Base-by-base conservation (phyloP, 2,329 filamentous ascomycete species). In the Neonectria magnoliae region DNA sequence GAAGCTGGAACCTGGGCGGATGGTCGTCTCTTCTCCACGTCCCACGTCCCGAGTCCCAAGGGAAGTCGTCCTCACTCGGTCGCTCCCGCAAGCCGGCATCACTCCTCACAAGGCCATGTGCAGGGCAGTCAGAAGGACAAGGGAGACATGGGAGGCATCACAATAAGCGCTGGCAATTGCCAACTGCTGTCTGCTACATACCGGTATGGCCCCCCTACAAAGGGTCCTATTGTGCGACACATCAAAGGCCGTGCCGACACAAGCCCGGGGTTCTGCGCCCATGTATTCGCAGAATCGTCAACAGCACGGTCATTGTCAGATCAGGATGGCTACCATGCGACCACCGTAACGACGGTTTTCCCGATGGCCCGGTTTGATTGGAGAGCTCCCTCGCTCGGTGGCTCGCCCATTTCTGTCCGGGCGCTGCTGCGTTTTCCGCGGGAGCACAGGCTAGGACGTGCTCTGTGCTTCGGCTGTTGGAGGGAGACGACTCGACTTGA, bases 281-380 rank as follows among this genome's bases (percentile, higher is more conserved):
- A 41, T 42, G 66, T 65, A 59, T 71, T 55, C 11, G 68, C 41
- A 68, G 52, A 64, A 57, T 62, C 63, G 69, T 72, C 59, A 56
- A 59, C 66, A 66, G 66, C 64, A 64, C 51, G 63, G 64, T 55
- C 65, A 64, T 67, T 54, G 68, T 73, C 71, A 73, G 71, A 66
- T 72, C 60, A 69, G 69, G 71, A 73, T 62, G 57, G 61, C 66
- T 68, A 73, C 63, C 57, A 73, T 74, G 69, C 64, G 67, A 65
- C 67, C 68, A 64, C 61, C 60, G 62, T 60, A 52, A 47, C 67
- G 58, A 53, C 60, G 56, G 55, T 48, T 68, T 33, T 50, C 51
- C 53, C 60, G 41, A 53, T 59, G 53, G 27, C 36, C 53, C 29
- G 53, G 36, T 55, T 55, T 72, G 70, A 68, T 72, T 72, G 68